Evolutionary conservation across 2,329 filamentous ascomycete genomes (phyloP).

Genomic region (Eurotiales sp.): DNA sequence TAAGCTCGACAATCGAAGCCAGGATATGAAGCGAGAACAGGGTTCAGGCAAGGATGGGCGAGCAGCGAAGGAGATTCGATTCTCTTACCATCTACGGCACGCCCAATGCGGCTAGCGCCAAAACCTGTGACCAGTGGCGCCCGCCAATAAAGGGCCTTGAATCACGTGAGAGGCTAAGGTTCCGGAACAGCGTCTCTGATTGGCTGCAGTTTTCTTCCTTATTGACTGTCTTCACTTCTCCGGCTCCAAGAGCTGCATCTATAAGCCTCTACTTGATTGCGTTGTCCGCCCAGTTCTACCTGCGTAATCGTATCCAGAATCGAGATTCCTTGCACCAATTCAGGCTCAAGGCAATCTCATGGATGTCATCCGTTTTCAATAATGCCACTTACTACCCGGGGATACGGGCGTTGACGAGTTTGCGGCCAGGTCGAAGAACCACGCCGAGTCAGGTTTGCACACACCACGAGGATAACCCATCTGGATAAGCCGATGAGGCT

Average conservation of each 20-base stretch:
- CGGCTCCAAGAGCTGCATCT: too few relatives aligned
- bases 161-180: not conserved
- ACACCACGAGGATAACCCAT: not conserved
- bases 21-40: slow-evolving; percentile 9
- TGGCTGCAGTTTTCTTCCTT: not conserved
- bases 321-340: slow-evolving; percentile 15
- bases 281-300: too few relatives aligned
- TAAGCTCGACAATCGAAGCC: slow-evolving; percentile 4
- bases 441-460: slow-evolving; percentile 22
- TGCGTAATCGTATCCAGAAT: slow-evolving; percentile 16
- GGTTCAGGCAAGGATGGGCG: slow-evolving; percentile 4
- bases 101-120: slow-evolving; percentile 13
- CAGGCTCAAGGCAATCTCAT: slow-evolving; percentile 27
- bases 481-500: not conserved
- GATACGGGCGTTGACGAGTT: slow-evolving; percentile 33
- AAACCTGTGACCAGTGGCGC: slow-evolving; percentile 7
- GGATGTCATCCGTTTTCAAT: slow-evolving; percentile 42
- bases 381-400: slow-evolving; percentile 36
- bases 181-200: not conserved
- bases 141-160: slow-evolving; percentile 1
- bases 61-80: slow-evolving; percentile 15
- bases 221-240: not conserved
- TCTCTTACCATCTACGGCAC: slow-evolving; percentile 14
- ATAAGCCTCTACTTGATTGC: too few relatives aligned
- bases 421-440: slow-evolving; percentile 19